phyloP scores from a whole-genome alignment of 2,329 filamentous ascomycete genomes.

The Ambrosiella xylebori region DNA sequence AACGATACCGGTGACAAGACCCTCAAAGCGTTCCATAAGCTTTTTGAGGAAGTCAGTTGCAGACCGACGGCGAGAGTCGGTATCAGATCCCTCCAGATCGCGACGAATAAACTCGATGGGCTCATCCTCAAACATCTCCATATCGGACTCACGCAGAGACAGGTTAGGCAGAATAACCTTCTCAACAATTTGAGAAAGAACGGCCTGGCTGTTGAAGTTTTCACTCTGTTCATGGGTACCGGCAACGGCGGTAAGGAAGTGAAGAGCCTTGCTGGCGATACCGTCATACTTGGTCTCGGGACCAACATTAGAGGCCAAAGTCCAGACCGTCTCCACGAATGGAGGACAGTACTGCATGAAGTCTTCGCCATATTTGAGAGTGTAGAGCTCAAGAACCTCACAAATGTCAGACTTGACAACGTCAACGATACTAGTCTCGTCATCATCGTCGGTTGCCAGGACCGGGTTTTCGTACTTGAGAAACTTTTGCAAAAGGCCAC shows the following conservation, averaged over 20 bases:
- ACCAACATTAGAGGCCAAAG: conserved; percentile 69
- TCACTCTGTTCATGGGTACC: conserved; percentile 60
- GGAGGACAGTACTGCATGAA: conserved; percentile 65
- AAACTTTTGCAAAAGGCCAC: conserved; percentile 76
- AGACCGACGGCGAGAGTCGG: conserved; percentile 76
- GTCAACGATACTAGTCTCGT: conserved; percentile 69
- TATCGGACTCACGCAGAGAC: conserved; percentile 75
- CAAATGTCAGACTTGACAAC: conserved; percentile 87
- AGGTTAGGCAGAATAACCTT: conserved; percentile 93
- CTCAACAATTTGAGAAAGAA: conserved; percentile 75
- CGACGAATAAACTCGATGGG: conserved; percentile 95
- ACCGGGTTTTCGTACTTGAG: conserved; percentile 74
- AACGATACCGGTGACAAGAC: conserved; percentile 70
- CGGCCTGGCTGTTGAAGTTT: conserved; percentile 67
- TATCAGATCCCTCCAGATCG: conserved; percentile 91
- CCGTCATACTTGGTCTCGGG: conserved; percentile 85
- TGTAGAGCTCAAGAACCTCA: conserved; percentile 74
- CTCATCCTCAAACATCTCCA: conserved; percentile 95
- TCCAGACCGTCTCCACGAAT: conserved; percentile 86
- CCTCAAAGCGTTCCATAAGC: conserved; percentile 76
- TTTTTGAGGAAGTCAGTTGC: conserved; percentile 88
- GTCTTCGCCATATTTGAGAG: conserved; percentile 88
- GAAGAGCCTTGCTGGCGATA: conserved; percentile 81
- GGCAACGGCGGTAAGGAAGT: conserved; percentile 84
- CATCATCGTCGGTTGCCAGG: conserved; percentile 72